phyloP scores from a whole-genome alignment of 2,329 filamentous ascomycete species.

The Dactylellina drechsleri region DNA sequence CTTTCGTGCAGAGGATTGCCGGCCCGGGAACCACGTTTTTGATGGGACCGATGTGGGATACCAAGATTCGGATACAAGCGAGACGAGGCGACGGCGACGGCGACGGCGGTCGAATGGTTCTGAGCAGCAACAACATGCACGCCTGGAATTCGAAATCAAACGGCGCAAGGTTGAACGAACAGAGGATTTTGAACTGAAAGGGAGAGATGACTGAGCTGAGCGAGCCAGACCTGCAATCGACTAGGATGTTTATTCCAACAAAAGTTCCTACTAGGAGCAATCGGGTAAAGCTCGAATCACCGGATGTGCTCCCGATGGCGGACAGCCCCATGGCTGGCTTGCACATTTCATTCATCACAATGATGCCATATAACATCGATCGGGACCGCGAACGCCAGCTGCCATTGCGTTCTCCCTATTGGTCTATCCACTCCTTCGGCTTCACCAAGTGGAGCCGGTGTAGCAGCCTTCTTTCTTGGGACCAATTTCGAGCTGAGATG shows the following conservation, averaged over 20 bases:
- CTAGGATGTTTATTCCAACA: conserved; percentile 22
- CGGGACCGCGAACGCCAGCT: conserved; percentile 21
- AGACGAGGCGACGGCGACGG: conserved; percentile 7
- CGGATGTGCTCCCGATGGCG: conserved; percentile 52
- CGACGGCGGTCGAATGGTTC: neutral
- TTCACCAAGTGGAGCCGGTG: conserved; percentile 19
- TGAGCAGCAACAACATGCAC: conserved; percentile 12
- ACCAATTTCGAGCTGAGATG: conserved; percentile 23
- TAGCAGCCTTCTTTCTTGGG: neutral
- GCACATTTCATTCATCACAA: conserved; percentile 53
- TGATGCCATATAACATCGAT: conserved; percentile 54
- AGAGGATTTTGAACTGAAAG: too few species aligned
- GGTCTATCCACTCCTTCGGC: conserved; percentile 37
- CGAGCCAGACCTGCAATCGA: conserved; percentile 1
- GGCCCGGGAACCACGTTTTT: conserved; percentile 29
- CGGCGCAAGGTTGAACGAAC: conserved; percentile 10
- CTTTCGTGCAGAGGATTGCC: conserved; percentile 22
- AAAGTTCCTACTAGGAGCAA: conserved; percentile 15
- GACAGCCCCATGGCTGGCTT: conserved; percentile 31
- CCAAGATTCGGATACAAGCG: conserved; percentile 48
- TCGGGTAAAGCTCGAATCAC: conserved; percentile 44
- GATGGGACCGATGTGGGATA: conserved; percentile 34
- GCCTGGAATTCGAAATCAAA: conserved; percentile 8
- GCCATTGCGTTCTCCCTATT: conserved; percentile 28
- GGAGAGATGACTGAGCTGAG: conserved; percentile 1